phyloP scores from a whole-genome alignment of 345 rosid species.

The Gossypium longicalyx region DNA sequence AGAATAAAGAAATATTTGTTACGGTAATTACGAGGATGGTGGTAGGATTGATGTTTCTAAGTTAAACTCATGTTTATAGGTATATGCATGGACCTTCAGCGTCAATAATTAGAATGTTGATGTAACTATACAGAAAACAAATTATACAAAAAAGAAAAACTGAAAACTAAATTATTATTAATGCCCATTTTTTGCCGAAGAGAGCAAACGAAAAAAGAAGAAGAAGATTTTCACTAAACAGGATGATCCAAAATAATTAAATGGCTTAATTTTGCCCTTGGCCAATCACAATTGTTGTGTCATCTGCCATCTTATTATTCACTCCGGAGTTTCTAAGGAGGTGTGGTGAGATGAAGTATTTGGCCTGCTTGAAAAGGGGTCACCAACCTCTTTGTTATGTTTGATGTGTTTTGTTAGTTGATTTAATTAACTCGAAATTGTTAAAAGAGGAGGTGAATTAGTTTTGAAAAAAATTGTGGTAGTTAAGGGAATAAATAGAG shows the following conservation, averaged over 20 bases:
- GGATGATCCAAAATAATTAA: neutral
- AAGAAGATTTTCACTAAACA: neutral
- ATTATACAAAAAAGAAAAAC: neutral
- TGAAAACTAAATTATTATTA: neutral
- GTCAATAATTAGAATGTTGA: too few relatives aligned
- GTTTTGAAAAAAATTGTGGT: too few relatives aligned
- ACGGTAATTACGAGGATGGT: too few relatives aligned
- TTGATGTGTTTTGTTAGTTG: constrained; percentile 39
- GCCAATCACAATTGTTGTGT: too few relatives aligned
- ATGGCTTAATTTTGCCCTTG: neutral
- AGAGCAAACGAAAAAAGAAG: neutral
- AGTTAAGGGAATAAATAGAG: too few relatives aligned
- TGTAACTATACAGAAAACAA: too few relatives aligned
- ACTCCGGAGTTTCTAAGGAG: constrained; percentile 40
- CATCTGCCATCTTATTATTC: constrained; percentile 7
- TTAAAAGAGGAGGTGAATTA: too few relatives aligned
- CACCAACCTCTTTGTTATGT: constrained; percentile 38
- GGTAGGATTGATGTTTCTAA: too few relatives aligned
- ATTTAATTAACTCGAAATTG: too few relatives aligned
- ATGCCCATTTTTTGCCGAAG: neutral
- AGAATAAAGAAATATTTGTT: too few relatives aligned
- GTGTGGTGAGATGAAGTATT: constrained; percentile 57
- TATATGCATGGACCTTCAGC: too few relatives aligned
- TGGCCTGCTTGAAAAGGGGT: constrained; percentile 51
- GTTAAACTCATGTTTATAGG: too few relatives aligned